A percentile compares a stretch with the other conserved stretches of the same genome.
phyloP scores from a whole-genome alignment of 108 stramenopile species.

The Parietichytrium sp. region DNA sequence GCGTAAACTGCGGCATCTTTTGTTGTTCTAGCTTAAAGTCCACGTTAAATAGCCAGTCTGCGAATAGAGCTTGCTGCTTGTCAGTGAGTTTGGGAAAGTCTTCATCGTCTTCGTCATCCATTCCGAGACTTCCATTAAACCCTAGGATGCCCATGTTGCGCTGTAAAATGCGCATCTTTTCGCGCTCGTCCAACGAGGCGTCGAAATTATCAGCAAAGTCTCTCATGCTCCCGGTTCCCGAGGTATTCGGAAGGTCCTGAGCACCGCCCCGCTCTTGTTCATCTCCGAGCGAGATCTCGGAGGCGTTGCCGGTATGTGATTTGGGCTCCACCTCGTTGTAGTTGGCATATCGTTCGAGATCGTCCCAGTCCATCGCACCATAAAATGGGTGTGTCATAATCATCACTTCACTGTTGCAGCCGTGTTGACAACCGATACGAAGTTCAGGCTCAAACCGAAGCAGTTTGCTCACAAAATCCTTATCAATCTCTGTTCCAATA shows the following conservation, averaged over 20 bases:
- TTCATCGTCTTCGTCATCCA: not conserved
- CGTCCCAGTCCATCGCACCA: constrained; percentile 21
- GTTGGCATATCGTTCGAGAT: constrained; percentile 13
- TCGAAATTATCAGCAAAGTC: constrained; percentile 20
- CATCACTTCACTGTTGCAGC: constrained; percentile 35
- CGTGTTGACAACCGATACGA: constrained; percentile 31
- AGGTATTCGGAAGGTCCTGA: too few relatives aligned
- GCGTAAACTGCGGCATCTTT: constrained; percentile 19
- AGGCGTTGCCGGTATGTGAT: too few relatives aligned
- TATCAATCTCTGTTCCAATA: not conserved
- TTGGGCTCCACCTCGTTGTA: constrained; percentile 16
- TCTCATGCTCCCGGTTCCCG: not conserved
- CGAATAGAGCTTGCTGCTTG: constrained; percentile 24
- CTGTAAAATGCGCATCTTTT: constrained; percentile 10
- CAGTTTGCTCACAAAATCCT: constrained; percentile 12
- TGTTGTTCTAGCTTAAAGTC: constrained; percentile 31
- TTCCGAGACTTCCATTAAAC: not conserved
- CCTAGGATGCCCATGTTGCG: constrained; percentile 35
- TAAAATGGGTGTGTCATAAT: constrained; percentile 35
- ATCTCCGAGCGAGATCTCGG: too few relatives aligned
- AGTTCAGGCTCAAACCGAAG: constrained; percentile 13
- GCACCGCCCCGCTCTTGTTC: too few relatives aligned
- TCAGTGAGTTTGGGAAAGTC: not conserved
- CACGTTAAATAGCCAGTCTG: constrained; percentile 28
- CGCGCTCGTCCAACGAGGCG: not conserved